Conservation (phyloP, 208 protist genomes). For the Leishmania lainsoni region DNA sequence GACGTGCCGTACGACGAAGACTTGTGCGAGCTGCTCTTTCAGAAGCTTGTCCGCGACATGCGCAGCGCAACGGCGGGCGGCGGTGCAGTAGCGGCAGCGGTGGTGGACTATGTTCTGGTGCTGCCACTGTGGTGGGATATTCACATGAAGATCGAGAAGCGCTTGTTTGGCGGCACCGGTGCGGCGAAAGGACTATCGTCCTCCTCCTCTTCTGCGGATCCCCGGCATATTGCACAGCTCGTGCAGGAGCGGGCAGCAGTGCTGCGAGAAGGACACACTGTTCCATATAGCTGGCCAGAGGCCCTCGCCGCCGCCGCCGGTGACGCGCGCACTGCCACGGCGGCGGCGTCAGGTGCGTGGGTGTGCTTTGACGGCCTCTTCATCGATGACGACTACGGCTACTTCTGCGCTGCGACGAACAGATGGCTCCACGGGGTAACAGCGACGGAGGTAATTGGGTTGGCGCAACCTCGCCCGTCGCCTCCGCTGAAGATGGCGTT, state of each 20-base stretch:
- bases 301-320: constrained; percentile 52
- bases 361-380: constrained; percentile 85
- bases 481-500: constrained; percentile 38
- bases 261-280: constrained; percentile 59
- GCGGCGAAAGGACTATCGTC: not conserved
- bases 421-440: constrained; percentile 77
- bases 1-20: constrained; percentile 92
- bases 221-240: constrained; percentile 21
- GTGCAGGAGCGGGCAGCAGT: constrained; percentile 49
- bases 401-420: constrained; percentile 88
- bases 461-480: constrained; percentile 49
- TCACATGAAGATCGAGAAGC: constrained; percentile 64
- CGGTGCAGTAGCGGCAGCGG: constrained; percentile 11
- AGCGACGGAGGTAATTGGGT: constrained; percentile 83
- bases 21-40: constrained; percentile 84
- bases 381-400: constrained; percentile 69
- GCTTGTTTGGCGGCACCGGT: constrained; percentile 44
- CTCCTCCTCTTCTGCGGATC: not conserved
- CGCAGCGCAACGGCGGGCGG: not conserved
- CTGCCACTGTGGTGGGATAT: constrained; percentile 88
- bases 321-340: constrained; percentile 17
- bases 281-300: constrained; percentile 68
- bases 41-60: constrained; percentile 80
- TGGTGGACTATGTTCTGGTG: constrained; percentile 84
- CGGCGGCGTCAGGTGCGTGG: constrained; percentile 35